Evolutionary conservation across 176 grass and related monocot species (phyloP).

Genomic region (Elymus sibiricus): DNA sequence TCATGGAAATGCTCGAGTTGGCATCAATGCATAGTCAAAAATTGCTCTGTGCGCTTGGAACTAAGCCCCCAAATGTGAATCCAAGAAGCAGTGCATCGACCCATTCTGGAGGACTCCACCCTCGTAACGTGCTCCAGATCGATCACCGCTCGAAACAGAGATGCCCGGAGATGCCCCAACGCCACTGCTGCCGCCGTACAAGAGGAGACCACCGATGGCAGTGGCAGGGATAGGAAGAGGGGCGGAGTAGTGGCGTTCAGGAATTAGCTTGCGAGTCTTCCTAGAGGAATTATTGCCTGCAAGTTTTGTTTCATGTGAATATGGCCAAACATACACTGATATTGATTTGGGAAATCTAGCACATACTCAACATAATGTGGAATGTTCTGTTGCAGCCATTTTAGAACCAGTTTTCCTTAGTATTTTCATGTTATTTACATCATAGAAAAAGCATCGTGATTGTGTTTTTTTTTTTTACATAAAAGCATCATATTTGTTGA

Average conservation of each 20-base stretch:
- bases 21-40: not conserved
- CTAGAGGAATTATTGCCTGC: not conserved
- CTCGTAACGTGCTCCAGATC: not conserved
- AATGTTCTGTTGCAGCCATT: no score
- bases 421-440: no score
- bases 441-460: no score
- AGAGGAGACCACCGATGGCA: not conserved
- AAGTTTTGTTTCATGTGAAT: not conserved
- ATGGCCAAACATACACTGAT: not conserved
- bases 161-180: not conserved
- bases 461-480: no score
- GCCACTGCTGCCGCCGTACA: not conserved
- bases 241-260: not conserved
- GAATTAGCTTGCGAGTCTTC: not conserved
- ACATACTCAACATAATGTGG: not conserved
- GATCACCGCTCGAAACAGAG: not conserved
- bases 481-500: no score
- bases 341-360: not conserved
- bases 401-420: not conserved
- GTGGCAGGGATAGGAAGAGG: not conserved
- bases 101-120: not conserved
- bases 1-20: not conserved
- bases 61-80: not conserved
- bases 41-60: not conserved
- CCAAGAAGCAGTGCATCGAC: not conserved